Evolutionary conservation across 192 early-diverging fungal species (phyloP).

Genomic region (Coemansia sp.): DNA sequence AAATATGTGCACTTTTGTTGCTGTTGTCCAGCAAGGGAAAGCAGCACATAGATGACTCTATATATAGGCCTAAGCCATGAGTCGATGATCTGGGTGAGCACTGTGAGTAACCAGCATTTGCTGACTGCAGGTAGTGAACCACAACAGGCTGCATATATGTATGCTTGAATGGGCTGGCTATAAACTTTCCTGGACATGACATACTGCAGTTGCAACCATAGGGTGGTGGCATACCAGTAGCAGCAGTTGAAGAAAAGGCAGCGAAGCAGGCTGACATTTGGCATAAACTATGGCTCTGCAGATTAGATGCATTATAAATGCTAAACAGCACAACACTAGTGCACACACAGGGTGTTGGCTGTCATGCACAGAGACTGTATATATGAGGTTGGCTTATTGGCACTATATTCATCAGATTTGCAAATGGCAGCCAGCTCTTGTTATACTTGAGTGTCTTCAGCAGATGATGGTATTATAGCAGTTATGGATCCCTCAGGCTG

Average conservation of each 20-base stretch:
- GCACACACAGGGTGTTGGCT: neutral
- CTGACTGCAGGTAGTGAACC: conserved; percentile 23
- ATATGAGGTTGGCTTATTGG: neutral
- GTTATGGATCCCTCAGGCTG: neutral
- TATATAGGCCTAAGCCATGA: neutral
- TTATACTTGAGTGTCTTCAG: conserved; percentile 2
- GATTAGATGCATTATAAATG: neutral
- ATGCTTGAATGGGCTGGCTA: conserved; percentile 3
- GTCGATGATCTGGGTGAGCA: conserved; percentile 1
- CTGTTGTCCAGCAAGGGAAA: conserved; percentile 8
- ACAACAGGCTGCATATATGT: conserved; percentile 29
- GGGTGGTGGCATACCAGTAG: neutral
- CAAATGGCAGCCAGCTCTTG: neutral
- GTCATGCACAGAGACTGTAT: neutral
- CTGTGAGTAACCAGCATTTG: conserved; percentile 8
- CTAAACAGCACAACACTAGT: conserved; percentile 1
- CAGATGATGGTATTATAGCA: conserved; percentile 39
- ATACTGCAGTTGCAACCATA: conserved; percentile 11
- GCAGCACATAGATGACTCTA: conserved; percentile 5
- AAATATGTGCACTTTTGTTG: neutral
- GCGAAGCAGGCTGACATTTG: neutral
- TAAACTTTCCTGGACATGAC: conserved; percentile 20
- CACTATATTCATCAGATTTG: neutral
- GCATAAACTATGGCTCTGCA: conserved; percentile 9
- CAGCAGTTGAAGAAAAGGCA: neutral